phyloP scores from a whole-genome alignment of 2,329 filamentous ascomycete genomes.

The Phymatotrichopsis omnivora region DNA sequence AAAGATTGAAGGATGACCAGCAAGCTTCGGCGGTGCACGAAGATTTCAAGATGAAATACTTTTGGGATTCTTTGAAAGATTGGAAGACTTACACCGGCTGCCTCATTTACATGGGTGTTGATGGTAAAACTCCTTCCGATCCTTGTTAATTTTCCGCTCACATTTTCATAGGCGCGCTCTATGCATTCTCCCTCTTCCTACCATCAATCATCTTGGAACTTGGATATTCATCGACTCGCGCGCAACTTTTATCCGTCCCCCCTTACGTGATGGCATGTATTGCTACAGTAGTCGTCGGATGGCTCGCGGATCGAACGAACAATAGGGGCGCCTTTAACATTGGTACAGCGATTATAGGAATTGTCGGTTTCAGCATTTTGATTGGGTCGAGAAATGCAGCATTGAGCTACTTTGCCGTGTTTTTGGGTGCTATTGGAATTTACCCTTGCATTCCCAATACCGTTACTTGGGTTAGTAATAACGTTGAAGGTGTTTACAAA shows the following conservation, averaged over 20 bases:
- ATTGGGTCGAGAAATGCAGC: slow-evolving; percentile 52
- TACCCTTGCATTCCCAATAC: slow-evolving; percentile 83
- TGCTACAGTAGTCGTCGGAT: slow-evolving; percentile 60
- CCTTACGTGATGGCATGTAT: slow-evolving; percentile 61
- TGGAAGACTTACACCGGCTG: slow-evolving; percentile 76
- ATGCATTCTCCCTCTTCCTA: slow-evolving; percentile 67
- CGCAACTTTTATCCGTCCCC: slow-evolving; percentile 60
- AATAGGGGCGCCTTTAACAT: slow-evolving; percentile 76
- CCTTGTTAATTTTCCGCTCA: not conserved
- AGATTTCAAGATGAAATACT: slow-evolving; percentile 60
- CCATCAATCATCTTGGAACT: slow-evolving; percentile 63
- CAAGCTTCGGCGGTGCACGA: slow-evolving; percentile 68
- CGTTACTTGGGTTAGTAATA: slow-evolving; percentile 80
- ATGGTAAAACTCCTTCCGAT: slow-evolving; percentile 13
- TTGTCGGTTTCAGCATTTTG: slow-evolving; percentile 71
- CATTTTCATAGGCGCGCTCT: slow-evolving; percentile 35
- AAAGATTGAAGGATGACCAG: slow-evolving; percentile 58
- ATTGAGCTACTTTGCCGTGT: slow-evolving; percentile 73
- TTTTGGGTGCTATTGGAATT: slow-evolving; percentile 76
- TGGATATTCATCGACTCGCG: slow-evolving; percentile 47
- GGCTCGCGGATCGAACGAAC: slow-evolving; percentile 62
- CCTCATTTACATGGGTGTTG: slow-evolving; percentile 32
- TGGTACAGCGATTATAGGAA: slow-evolving; percentile 54
- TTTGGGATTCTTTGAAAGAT: slow-evolving; percentile 63
- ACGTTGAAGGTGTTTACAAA: slow-evolving; percentile 83